A percentile compares a stretch with the other conserved stretches of the same genome.
phyloP scores from a whole-genome alignment of 2,329 filamentous ascomycete species.

The Neonectria faginata region DNA sequence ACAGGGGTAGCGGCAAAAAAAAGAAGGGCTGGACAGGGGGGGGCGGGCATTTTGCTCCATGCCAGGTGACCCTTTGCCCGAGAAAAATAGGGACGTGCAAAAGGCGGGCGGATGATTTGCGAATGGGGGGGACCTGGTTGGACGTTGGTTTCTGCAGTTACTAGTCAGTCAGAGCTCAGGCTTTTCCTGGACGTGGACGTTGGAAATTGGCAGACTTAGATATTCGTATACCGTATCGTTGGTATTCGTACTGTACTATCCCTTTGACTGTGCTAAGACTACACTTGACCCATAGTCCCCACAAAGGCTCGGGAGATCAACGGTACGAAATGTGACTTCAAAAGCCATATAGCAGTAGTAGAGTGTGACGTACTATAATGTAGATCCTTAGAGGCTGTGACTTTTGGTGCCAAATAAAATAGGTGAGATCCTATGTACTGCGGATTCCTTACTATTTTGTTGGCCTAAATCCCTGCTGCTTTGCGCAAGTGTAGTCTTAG shows the following conservation, averaged over 20 bases:
- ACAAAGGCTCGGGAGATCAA: no score
- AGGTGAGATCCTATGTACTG: no score
- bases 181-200: background rate
- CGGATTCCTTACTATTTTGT: no score
- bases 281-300: no score
- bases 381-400: no score
- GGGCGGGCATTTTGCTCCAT: background rate
- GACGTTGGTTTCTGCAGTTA: background rate
- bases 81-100: background rate
- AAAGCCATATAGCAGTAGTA: no score
- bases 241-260: background rate
- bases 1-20: background rate
- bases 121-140: slow-evolving; percentile 1
- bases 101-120: background rate
- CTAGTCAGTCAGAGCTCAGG: background rate
- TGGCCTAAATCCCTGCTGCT: no score
- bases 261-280: no score
- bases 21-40: slow-evolving; percentile 5
- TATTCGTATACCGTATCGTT: background rate
- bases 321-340: no score
- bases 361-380: no score
- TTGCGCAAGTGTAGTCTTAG: no score
- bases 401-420: no score
- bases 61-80: background rate
- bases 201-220: background rate